Base-by-base conservation (phyloP, 2,329 filamentous ascomycete species). In the Penicillium verrucosum region DNA sequence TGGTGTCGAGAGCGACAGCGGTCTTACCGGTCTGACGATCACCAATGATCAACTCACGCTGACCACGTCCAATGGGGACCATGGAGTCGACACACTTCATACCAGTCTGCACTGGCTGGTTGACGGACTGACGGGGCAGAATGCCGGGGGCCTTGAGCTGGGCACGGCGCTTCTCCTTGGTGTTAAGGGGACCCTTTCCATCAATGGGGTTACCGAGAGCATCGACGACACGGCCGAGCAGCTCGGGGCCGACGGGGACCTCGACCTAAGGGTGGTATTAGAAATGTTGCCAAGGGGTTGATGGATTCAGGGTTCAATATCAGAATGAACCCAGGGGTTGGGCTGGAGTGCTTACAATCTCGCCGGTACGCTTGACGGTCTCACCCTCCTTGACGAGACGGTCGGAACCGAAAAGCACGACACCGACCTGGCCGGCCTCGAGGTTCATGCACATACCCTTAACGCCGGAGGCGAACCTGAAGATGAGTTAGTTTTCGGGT, bases 381-480 rank as follows among this genome's bases (percentile, higher is more conserved):
- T 99, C 93, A 77, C 94, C 94, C 83, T 99, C 94, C 86, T 91
- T 94, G 87, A 99, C 94, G 73, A 97, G 86, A 92, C 94, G 92
- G 84, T 99, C 94, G 77, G 94, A 97, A 88, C 94, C 94, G 87
- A 99, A 99, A 77, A 99, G 87, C 87, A 99, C 94, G 75, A 99
- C 92, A 96, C 94, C 94, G 83, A 99, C 94, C 83, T 97, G 94
- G 80, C 94, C 94, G 81, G 94, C 94, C 85, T 99, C 94, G 82
- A 99, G 88, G 90, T 99, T 99, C 93, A 99, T 97, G 90, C 93
- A 97, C 94, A 99, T 99, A 81, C 94, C 94, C 89, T 97, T 97
- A 82, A 97, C 94, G 80, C 94, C 94, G 68, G 94, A 99, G 75
- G 94, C 91, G 85, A 99, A 99, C 85, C 92, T 97, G 68, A 59